Evolutionary conservation across 441 rosid species (phyloP).

Genomic region (Populus hybrid): DNA sequence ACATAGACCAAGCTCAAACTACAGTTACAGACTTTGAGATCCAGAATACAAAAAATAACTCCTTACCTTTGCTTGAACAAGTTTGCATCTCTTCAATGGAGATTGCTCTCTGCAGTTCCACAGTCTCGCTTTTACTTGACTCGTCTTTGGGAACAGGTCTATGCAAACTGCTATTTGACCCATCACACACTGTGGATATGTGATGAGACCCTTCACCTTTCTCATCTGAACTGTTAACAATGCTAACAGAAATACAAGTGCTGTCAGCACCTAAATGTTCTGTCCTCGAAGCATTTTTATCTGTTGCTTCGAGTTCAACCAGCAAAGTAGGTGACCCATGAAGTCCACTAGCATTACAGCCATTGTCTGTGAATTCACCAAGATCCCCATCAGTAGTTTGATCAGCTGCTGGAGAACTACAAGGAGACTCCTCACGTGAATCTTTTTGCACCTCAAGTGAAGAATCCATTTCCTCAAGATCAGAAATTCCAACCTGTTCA

Average conservation of each 20-base stretch:
- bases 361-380: conserved; percentile 19
- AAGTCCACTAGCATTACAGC: conserved; percentile 10
- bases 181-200: conserved; percentile 31
- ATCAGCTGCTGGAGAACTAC: conserved; percentile 23
- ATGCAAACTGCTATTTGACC: conserved; percentile 19
- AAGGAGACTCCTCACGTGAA: conserved; percentile 24
- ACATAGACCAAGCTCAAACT: conserved; percentile 9
- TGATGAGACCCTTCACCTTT: conserved; percentile 29
- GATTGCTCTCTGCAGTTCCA: conserved; percentile 30
- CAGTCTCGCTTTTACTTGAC: conserved; percentile 23
- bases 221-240: conserved; percentile 23
- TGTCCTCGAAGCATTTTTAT: conserved; percentile 12
- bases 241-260: conserved; percentile 24
- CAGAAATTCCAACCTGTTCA: conserved; percentile 26
- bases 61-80: conserved; percentile 39
- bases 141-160: conserved; percentile 25
- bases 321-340: conserved; percentile 15
- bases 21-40: not conserved
- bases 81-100: conserved; percentile 26
- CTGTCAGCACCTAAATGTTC: conserved; percentile 23
- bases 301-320: conserved; percentile 17
- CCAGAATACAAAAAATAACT: conserved; percentile 1
- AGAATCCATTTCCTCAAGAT: conserved; percentile 24
- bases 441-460: conserved; percentile 24
- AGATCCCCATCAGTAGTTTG: conserved; percentile 29